phyloP scores from a whole-genome alignment of 2,329 filamentous ascomycete species.

The Sordariomycetes sp. region DNA sequence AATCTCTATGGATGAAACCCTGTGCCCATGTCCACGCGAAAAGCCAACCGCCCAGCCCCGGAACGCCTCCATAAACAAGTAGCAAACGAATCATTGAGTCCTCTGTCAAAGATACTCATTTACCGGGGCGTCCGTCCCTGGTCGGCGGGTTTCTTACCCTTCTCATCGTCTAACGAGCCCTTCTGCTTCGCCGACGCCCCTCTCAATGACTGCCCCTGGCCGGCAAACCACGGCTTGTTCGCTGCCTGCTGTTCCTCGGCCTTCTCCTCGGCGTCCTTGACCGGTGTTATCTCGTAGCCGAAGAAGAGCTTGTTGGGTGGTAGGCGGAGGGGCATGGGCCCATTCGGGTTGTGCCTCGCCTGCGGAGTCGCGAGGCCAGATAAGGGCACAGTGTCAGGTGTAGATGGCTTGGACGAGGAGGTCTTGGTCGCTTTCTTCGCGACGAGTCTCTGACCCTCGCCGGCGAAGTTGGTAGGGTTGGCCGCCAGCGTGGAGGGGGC shows the following conservation, averaged over 20 bases:
- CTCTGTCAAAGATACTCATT: not conserved
- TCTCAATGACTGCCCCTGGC: slow-evolving; percentile 69
- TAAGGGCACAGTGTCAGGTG: slow-evolving; percentile 53
- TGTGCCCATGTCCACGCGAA: not conserved
- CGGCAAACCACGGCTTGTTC: slow-evolving; percentile 66
- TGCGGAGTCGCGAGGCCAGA: slow-evolving; percentile 23
- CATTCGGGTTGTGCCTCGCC: slow-evolving; percentile 18
- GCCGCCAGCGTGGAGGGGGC: slow-evolving; percentile 64
- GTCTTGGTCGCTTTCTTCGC: slow-evolving; percentile 69
- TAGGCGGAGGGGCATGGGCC: slow-evolving; percentile 71
- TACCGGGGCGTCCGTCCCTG: not conserved
- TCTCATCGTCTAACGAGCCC: not conserved
- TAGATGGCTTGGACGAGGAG: slow-evolving; percentile 51
- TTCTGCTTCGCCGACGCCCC: slow-evolving; percentile 18
- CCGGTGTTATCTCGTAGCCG: slow-evolving; percentile 83
- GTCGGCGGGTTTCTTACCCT: not conserved
- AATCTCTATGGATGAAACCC: not conserved
- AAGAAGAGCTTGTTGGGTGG: slow-evolving; percentile 91
- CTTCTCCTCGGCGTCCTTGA: slow-evolving; percentile 68
- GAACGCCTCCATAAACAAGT: not conserved
- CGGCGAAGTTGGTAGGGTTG: slow-evolving; percentile 66
- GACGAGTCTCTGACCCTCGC: slow-evolving; percentile 71
- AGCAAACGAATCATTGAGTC: not conserved
- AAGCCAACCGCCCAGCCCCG: not conserved
- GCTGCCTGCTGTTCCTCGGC: slow-evolving; percentile 53